Evolutionary conservation across 257 asterid genomes (phyloP), one percentile per base, ranked within the genome.

Genomic region (Knoxia roxburghii): DNA sequence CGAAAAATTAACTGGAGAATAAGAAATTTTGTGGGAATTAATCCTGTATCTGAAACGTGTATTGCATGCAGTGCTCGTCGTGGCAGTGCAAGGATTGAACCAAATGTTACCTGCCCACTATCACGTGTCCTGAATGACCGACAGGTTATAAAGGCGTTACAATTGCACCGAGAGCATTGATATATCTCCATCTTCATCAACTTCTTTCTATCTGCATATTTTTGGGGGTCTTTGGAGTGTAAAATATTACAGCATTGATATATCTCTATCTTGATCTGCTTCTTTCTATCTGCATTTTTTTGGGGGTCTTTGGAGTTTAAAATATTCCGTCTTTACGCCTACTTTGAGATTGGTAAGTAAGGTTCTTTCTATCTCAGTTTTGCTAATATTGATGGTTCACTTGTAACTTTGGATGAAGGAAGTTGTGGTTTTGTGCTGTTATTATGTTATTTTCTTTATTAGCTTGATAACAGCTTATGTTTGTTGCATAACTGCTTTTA

Each of bases 301-400:
- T 54, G 3, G 27, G 24, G 43, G 43, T 48, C 21, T 29, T 68
- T 29, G 58, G 65, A 15, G 3, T 17, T 2, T 18, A 2, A 27
- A 37, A 32, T 56, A 56, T 68, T 56, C 57, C 65, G 7, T 68
- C 57, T 32, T 43, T 57, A 33, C 53, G 15, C 33, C 48, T n/a
- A 18, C 27, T 27, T 67, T 26, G 37, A 39, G 30, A 56, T 68
- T 41, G 48, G 58, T 57, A 68, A 18, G 65, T 40, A 54, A 41
- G n/a, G 33, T 18, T 41, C 41, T 68, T 40, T 68, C 40, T 1
- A 27, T 68, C 33, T 68, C 65, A 43, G 62, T 32, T n/a, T 68
- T 57, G 39, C 43, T 57, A 27, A 17, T 68, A 7, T 6, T 30
- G 56, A 12, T 18, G 54, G 41, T 67, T 54, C 14, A n/a, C 40